Base-by-base conservation (phyloP, 2,329 filamentous ascomycete species). In the Venturia effusa region DNA sequence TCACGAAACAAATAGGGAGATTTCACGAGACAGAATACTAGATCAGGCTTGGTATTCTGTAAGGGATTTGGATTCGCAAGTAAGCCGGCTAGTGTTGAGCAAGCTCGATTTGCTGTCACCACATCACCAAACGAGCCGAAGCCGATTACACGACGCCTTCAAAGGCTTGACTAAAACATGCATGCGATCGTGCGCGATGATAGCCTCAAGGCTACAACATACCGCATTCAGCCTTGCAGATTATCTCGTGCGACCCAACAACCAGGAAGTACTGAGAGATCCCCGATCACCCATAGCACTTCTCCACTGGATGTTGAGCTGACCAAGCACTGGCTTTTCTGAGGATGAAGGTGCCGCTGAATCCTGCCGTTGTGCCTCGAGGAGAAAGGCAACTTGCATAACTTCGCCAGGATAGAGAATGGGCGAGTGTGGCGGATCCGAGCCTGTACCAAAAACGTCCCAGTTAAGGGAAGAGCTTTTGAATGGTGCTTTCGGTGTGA, bases 261-360 rank as follows among this genome's bases (percentile, higher is more conserved):
- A 77, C 80, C 88, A 93, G 11, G 92, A 92, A 7, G 94, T 99
- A 55, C 88, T 91, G 72, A 99, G 78, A 69, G 86, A 92, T 0
- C 94, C 94, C 69, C 85, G 84, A 75, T 93, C 94, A 0, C 94
- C 94, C 88, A 97, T 92, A 66, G 89, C 84, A 43, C 89, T 88
- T 67, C 90, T 83, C 94, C 94, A 99, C 63, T 90, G 88, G 65
- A 97, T 89, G 54, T 87, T 88, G 68, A 97, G 76, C 67, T 94
- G 86, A 5, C 92, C 93, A 71, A 97, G 85, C 59, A 67, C 70
- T 57, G 79, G 76, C 40, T 76, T 75, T 48, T 76, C 78, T 19
- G 24, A 41, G 15, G 43, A 7, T 17, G 17, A 24, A 22, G n/a
- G n/a, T 15, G 7, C 1, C 10, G 48, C 10, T 13, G 27, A 17